Base-by-base conservation (phyloP, 192 early-diverging fungal species). In the Thoreauomyces humboldtii region DNA sequence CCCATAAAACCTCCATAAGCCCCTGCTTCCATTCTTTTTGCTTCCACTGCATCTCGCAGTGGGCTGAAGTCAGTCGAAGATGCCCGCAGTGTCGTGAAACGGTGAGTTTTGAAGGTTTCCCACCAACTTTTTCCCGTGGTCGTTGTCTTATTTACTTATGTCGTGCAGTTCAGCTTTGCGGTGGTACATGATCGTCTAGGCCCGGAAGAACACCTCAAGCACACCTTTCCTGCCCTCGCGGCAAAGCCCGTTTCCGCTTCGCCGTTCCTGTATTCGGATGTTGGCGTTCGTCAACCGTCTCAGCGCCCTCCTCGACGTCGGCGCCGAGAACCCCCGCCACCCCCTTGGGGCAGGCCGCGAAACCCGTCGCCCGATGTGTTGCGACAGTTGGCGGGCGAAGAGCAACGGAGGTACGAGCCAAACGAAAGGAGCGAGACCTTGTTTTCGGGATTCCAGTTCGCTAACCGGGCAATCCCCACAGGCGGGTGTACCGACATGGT, bases 21-120 rank as follows among this genome's bases (percentile, higher is more conserved):
- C 50, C 50, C 17, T 52, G 50, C 29, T 52, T 52, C 27, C 50
- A 78, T 46, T 41, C 69, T n/a, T 78, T 72, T 61, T 77, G 74
- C 59, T 69, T 78, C 43, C 15, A 6, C 11, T 78, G 77, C 51
- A 73, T 78, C 42, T 42, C 28, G 6, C 54, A 73, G 47, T 76
- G 73, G 73, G 70, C 73, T 1, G 0, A 19, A 7, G 29, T 45
- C 19, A 34, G 63, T 21, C 59, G 45, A 17, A 14, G 28, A 38
- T 78, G 77, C 48, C 77, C 77, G 34, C 66, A 76, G 19, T 78
- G 77, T 63, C 72, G 70, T 28, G 17, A 64, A 29, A 57, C 12
- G 37, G 38, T 35, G 28, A 65, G 7, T 3, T 17, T 2, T 59
- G n/a, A n/a, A n/a, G n/a, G n/a, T n/a, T n/a, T n/a, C n/a, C n/a